Base-by-base conservation (phyloP, 805 yeast genomes). In the Saturnispora halmiae region DNA sequence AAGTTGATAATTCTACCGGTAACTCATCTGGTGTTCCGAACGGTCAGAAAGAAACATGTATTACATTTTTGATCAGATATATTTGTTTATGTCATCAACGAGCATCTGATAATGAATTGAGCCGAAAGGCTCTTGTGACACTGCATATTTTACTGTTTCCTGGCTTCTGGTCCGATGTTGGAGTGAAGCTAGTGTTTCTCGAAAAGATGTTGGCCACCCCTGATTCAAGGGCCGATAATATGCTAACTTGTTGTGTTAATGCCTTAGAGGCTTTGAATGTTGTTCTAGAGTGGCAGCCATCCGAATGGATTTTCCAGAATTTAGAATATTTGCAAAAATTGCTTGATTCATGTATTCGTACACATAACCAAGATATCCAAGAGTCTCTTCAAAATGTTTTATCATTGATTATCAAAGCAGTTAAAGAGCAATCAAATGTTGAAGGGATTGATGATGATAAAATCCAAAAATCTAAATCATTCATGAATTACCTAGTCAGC, bases 191-290 rank as follows among this genome's bases (percentile, higher is more conserved):
- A 26, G 73, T 80, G 1, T 87, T 84, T 59, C 92, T 92, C 55
- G 98, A 92, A 50, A 77, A 92, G 47, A 84, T 87, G 52, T 63
- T 92, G 40, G 75, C 83, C 15, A 78, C 84, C 24, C 77, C 84
- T 42, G 96, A 90, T 48, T 65, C 82, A 43, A 75, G 72, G 28
- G 72, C 86, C 11, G 71, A 77, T 27, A 79, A 79, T 45, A 70
- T 82, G 31, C 58, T 86, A 19, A 85, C 87, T 2, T 81, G 82
- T 50, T 83, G 95, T 50, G 66, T 88, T 52, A 94, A 92, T 61
- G 95, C 98, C 0, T 63, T 94, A 37, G 95, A 86, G 56, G 96
- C 92, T 0, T 67, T 92, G 34, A 79, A 81, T 9, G 83, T 87
- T 34, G 86, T 87, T 1, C 65, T 92, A 40, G 83, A 79, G 47